A percentile compares a stretch with the other conserved stretches of the same genome.
Evolutionary conservation across 78 protist species (phyloP).

Genomic region (Paulinella micropora): DNA sequence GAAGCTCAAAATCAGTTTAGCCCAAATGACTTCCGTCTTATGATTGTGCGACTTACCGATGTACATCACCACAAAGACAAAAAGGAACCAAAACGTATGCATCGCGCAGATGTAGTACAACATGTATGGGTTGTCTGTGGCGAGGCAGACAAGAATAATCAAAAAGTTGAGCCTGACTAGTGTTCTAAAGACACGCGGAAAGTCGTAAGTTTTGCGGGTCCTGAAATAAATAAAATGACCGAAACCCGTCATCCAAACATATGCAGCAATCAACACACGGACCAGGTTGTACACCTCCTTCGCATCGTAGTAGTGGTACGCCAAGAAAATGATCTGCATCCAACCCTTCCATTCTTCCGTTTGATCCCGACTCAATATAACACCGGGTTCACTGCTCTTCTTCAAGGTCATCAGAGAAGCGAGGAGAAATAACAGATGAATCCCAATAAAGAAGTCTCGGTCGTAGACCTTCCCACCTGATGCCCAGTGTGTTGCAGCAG

Average conservation of each 20-base stretch:
- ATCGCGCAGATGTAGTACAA: slow-evolving; percentile 44
- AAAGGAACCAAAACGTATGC: slow-evolving; percentile 31
- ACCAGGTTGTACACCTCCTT: slow-evolving; percentile 28
- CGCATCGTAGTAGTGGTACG: slow-evolving; percentile 49
- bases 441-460: no score
- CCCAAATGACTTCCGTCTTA: neutral
- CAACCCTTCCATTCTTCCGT: slow-evolving; percentile 28
- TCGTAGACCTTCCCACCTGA: no score
- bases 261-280: slow-evolving; percentile 49
- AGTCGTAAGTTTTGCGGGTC: no score
- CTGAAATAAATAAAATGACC: slow-evolving; percentile 37
- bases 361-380: no score
- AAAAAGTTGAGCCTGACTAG: slow-evolving; percentile 48
- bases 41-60: neutral
- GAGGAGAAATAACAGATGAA: no score
- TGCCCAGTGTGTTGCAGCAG: no score
- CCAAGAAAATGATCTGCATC: slow-evolving; percentile 52
- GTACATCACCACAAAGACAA: neutral
- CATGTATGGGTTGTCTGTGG: slow-evolving; percentile 24
- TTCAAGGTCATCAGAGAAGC: no score
- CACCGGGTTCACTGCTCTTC: no score
- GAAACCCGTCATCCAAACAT: slow-evolving; percentile 62
- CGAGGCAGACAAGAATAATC: slow-evolving; percentile 10
- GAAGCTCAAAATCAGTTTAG: neutral
- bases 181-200: no score